Evolutionary conservation across 805 yeast genomes (phyloP).

Genomic region (Blastobotrys muscicola): DNA sequence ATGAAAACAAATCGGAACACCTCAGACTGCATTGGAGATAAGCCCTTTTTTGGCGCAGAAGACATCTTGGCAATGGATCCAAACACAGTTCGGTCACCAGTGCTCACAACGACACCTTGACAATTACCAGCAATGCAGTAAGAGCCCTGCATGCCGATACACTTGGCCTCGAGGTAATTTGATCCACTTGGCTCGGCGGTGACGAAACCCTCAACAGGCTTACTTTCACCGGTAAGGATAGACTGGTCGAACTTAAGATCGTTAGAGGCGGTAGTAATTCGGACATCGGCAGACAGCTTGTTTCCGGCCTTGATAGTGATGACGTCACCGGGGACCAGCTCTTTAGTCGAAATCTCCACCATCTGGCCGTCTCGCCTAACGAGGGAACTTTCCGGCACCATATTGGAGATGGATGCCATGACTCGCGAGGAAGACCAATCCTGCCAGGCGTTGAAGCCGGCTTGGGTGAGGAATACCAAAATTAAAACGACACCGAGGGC

Average conservation of each 20-base stretch:
- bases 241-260: slow-evolving; percentile 91
- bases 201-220: slow-evolving; percentile 80
- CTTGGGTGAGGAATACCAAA: slow-evolving; percentile 34
- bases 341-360: slow-evolving; percentile 67
- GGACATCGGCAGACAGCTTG: slow-evolving; percentile 89
- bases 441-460: slow-evolving; percentile 36
- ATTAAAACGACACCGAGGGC: slow-evolving; percentile 34
- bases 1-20: slow-evolving; percentile 27
- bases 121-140: slow-evolving; percentile 65
- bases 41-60: slow-evolving; percentile 31
- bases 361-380: slow-evolving; percentile 76
- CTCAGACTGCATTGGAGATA: slow-evolving; percentile 37
- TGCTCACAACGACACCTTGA: slow-evolving; percentile 85
- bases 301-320: slow-evolving; percentile 87
- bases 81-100: slow-evolving; percentile 91
- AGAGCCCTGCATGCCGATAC: slow-evolving; percentile 40
- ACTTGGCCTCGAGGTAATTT: slow-evolving; percentile 35
- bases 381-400: slow-evolving; percentile 33
- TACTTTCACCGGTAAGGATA: slow-evolving; percentile 94
- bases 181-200: slow-evolving; percentile 38
- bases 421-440: slow-evolving; percentile 39
- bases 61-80: slow-evolving; percentile 93
- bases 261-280: slow-evolving; percentile 74
- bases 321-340: slow-evolving; percentile 92
- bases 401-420: slow-evolving; percentile 36